Evolutionary conservation across 257 asterid genomes (phyloP).

Genomic region (Vinca minor): DNA sequence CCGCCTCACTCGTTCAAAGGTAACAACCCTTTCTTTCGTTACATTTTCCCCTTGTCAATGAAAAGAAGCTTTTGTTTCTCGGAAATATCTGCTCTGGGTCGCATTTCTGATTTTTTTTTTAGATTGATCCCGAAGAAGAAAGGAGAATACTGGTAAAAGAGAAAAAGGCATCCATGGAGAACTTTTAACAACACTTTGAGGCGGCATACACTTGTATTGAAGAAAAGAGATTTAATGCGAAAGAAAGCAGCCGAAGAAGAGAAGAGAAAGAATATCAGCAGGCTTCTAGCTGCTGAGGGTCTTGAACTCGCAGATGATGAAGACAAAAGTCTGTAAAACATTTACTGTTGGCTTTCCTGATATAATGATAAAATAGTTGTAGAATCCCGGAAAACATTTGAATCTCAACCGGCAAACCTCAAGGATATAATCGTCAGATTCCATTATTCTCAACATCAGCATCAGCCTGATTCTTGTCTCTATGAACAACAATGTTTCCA

Average conservation of each 20-base stretch:
- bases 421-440: background rate
- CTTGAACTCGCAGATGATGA: slow-evolving; percentile 78
- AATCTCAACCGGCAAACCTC: background rate
- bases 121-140: slow-evolving; percentile 92
- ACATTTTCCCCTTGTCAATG: background rate
- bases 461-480: slow-evolving; percentile 41
- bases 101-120: slow-evolving; percentile 7
- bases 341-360: slow-evolving; percentile 9
- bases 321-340: slow-evolving; percentile 30
- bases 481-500: slow-evolving; percentile 43
- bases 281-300: slow-evolving; percentile 93
- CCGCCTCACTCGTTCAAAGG: slow-evolving; percentile 95
- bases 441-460: slow-evolving; percentile 53
- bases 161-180: slow-evolving; percentile 63
- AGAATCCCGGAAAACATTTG: background rate
- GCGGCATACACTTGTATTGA: slow-evolving; percentile 72
- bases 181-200: slow-evolving; percentile 63
- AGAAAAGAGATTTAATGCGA: slow-evolving; percentile 69
- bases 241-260: slow-evolving; percentile 79
- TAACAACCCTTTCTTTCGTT: slow-evolving; percentile 12
- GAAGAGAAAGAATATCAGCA: slow-evolving; percentile 46
- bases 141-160: slow-evolving; percentile 77
- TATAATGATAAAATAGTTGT: no score
- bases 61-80: background rate
- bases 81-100: no score